These are phyloP conservation scores for Chrysoporthe austroafricana DNA, from an alignment of 2,329 filamentous ascomycete species.

Conservation along the genomic window DNA sequence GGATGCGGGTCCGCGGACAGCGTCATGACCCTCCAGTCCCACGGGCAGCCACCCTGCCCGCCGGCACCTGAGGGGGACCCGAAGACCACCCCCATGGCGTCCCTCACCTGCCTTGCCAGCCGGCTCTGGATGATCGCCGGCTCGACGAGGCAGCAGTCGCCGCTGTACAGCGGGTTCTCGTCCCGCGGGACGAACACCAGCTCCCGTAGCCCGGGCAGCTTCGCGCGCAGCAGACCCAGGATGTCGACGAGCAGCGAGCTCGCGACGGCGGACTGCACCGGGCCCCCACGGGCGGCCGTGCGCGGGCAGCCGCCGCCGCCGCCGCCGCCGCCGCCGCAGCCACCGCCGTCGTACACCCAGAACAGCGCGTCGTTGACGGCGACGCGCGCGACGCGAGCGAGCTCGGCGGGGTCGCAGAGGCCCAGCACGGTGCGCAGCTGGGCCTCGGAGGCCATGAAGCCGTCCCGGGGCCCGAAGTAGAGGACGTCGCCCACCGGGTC, in stretches of 20 bases:
- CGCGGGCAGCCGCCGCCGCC: not conserved
- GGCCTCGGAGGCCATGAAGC: conserved; percentile 50
- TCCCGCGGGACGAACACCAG: conserved; percentile 50
- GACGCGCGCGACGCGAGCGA: conserved; percentile 45
- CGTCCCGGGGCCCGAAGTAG: conserved; percentile 51
- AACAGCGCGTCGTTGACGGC: conserved; percentile 52
- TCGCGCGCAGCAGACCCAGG: conserved; percentile 42
- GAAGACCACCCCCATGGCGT: conserved; percentile 40
- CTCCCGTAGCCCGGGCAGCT: conserved; percentile 46
- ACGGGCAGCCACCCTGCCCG: conserved; percentile 35
- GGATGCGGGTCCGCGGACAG: conserved; percentile 31
- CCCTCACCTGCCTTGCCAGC: conserved; percentile 42
- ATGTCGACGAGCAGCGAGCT: conserved; percentile 46
- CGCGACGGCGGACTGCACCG: conserved; percentile 34
- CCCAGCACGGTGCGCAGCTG: conserved; percentile 50
- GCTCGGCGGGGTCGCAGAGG: conserved; percentile 46
- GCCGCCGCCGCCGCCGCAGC: not conserved
- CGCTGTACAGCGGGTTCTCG: conserved; percentile 40
- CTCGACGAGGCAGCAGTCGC: conserved; percentile 36
- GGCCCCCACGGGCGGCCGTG: not conserved
- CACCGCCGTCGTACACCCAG: conserved; percentile 29
- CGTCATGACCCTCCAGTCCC: conserved; percentile 43
- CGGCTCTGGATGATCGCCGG: conserved; percentile 39
- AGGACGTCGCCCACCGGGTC: conserved; percentile 48
- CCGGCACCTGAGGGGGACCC: conserved; percentile 38